Conservation (phyloP, 2,329 filamentous ascomycete species). For the Alternaria incomplexa region DNA sequence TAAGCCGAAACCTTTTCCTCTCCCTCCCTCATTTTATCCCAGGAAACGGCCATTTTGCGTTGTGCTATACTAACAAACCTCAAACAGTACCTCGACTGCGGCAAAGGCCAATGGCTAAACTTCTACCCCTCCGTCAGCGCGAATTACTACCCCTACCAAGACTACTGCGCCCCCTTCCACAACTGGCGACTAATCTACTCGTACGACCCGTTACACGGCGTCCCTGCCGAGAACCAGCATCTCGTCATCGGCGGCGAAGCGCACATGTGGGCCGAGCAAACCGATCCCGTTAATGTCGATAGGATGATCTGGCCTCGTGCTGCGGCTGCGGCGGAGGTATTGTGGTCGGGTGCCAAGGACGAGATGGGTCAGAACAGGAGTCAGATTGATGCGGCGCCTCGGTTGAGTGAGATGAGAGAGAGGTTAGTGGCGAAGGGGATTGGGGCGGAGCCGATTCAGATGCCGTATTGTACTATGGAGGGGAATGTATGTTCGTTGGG, state of each 20-base stretch:
- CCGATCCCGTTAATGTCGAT: conserved; percentile 78
- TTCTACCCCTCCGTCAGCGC: conserved; percentile 63
- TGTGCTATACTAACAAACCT: too few species aligned
- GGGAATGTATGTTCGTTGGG: conserved; percentile 47
- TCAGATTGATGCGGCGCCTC: conserved; percentile 71
- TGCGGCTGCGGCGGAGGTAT: conserved; percentile 75
- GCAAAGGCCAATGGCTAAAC: conserved; percentile 79
- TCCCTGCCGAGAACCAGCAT: conserved; percentile 68
- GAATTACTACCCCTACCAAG: conserved; percentile 71
- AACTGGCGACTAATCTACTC: conserved; percentile 83
- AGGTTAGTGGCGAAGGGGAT: conserved; percentile 73
- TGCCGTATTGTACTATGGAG: conserved; percentile 74
- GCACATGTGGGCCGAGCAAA: conserved; percentile 78
- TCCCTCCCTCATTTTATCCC: too few species aligned
- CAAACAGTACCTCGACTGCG: conserved; percentile 78
- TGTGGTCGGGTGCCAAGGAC: conserved; percentile 78
- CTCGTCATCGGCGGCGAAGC: conserved; percentile 82
- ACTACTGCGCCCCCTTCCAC: conserved; percentile 83
- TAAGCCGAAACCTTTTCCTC: conserved; percentile 37
- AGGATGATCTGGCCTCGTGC: conserved; percentile 78
- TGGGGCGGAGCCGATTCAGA: conserved; percentile 69
- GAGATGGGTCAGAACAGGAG: conserved; percentile 70
- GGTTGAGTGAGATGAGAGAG: conserved; percentile 78
- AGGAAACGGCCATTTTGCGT: too few species aligned
- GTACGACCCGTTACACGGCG: conserved; percentile 72